phyloP scores from a whole-genome alignment of 1,139 yeast species.

The Debaryomyces sp. region DNA sequence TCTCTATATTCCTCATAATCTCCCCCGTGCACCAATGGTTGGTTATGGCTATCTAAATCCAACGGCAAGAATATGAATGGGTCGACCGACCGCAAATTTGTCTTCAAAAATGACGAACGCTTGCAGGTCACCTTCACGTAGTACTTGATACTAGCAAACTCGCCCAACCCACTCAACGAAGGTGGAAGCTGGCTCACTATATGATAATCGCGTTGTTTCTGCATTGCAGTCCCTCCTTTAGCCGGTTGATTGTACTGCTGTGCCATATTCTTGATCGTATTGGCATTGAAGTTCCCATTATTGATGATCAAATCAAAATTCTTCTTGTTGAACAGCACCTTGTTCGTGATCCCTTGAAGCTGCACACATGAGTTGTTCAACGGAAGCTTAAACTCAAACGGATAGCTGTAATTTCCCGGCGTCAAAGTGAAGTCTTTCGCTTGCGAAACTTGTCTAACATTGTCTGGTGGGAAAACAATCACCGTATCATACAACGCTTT shows the following conservation, averaged over 20 bases:
- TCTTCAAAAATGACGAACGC: slow-evolving; percentile 53
- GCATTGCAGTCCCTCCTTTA: slow-evolving; percentile 6
- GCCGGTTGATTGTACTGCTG: slow-evolving; percentile 14
- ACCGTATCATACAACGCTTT: slow-evolving; percentile 56
- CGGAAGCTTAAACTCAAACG: slow-evolving; percentile 60
- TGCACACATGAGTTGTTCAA: slow-evolving; percentile 51
- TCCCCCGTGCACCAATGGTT: slow-evolving; percentile 23
- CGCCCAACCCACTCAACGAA: slow-evolving; percentile 50
- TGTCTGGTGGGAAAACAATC: slow-evolving; percentile 64
- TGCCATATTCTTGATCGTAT: slow-evolving; percentile 26
- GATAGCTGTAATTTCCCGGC: slow-evolving; percentile 61
- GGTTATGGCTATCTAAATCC: slow-evolving; percentile 38
- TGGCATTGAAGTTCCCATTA: slow-evolving; percentile 36
- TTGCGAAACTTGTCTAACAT: slow-evolving; percentile 49
- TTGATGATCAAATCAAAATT: slow-evolving; percentile 35
- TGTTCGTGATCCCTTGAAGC: slow-evolving; percentile 44
- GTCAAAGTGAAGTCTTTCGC: slow-evolving; percentile 60
- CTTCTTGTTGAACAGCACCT: slow-evolving; percentile 36
- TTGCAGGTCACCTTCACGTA: slow-evolving; percentile 63
- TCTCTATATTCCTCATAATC: slow-evolving; percentile 37
- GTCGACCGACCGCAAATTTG: slow-evolving; percentile 49
- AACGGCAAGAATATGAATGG: slow-evolving; percentile 59
- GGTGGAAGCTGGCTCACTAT: slow-evolving; percentile 56
- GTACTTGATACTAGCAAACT: slow-evolving; percentile 51
- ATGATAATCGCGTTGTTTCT: slow-evolving; percentile 35